Evolutionary conservation across 169 alveolate species (phyloP).

Genomic region (Eimeria tenella): DNA sequence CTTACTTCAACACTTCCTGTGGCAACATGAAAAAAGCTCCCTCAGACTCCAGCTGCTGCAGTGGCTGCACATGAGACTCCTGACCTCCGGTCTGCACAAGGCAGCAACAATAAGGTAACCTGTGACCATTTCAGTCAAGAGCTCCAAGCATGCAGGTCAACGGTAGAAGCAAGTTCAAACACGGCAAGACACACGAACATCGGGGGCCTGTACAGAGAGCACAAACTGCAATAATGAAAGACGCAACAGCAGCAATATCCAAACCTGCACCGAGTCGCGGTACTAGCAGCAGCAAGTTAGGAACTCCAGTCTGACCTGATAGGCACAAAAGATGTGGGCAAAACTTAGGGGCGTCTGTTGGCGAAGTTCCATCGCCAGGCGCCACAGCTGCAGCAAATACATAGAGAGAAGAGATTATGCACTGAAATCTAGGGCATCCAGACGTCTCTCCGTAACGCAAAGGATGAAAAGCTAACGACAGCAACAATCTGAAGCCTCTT

Average conservation of each 20-base stretch:
- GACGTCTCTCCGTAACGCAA: no score
- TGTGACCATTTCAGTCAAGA: background rate
- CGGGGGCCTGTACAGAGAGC: background rate
- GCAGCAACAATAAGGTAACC: background rate
- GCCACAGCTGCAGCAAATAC: conserved; percentile 62
- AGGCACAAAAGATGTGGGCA: conserved; percentile 42
- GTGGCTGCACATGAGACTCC: conserved; percentile 15
- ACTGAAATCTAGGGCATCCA: no score
- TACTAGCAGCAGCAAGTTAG: background rate
- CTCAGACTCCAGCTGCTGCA: conserved; percentile 76
- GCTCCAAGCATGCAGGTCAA: background rate
- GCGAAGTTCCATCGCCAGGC: conserved; percentile 67
- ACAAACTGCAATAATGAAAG: background rate
- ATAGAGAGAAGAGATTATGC: background rate
- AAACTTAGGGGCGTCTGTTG: conserved; percentile 70
- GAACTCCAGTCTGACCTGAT: conserved; percentile 34
- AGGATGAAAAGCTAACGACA: background rate
- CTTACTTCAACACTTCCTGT: conserved; percentile 71
- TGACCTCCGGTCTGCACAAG: conserved; percentile 34
- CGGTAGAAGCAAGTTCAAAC: background rate
- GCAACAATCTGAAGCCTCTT: background rate
- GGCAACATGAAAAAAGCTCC: conserved; percentile 68
- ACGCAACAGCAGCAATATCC: background rate
- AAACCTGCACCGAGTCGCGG: background rate
- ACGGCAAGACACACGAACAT: background rate